Percentiles rank a stretch among this genome's conserved stretches.
Conservation (phyloP, 139 green algal genomes). For the Raphidocelis subcapitata region DNA sequence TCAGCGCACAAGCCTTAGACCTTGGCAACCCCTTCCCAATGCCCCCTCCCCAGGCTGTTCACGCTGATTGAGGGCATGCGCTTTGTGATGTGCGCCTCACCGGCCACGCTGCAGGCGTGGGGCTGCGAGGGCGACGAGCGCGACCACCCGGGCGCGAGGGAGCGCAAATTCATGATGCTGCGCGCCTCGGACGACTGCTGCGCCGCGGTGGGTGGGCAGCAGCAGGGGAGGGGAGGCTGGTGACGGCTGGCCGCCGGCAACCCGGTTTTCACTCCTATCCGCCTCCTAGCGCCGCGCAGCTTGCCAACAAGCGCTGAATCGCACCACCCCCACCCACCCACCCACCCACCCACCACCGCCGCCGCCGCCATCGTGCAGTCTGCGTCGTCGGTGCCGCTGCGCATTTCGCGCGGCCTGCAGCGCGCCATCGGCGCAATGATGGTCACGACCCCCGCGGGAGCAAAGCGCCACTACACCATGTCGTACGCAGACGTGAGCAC, state of each 20-base stretch:
- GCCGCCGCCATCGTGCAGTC: not conserved
- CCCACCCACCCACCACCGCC: constrained; percentile 4
- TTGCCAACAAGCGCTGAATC: not conserved
- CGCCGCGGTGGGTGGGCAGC: not conserved
- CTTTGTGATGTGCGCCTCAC: constrained; percentile 55
- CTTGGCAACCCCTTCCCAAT: no score
- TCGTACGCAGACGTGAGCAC: constrained; percentile 51
- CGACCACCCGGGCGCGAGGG: constrained; percentile 33
- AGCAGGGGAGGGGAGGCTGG: not conserved
- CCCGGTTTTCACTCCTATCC: no score
- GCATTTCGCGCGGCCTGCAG: constrained; percentile 50
- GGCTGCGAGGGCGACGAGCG: constrained; percentile 2
- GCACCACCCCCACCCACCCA: not conserved
- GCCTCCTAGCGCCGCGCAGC: no score
- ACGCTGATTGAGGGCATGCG: constrained; percentile 67
- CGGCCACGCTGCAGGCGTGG: constrained; percentile 33
- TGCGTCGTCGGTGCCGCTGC: constrained; percentile 24
- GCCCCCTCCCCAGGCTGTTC: constrained; percentile 48
- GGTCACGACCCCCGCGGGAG: constrained; percentile 56
- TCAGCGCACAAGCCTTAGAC: no score
- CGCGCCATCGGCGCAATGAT: constrained; percentile 65
- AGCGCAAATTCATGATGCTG: no score
- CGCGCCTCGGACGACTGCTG: not conserved
- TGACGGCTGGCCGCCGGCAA: not conserved
- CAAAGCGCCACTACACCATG: constrained; percentile 61